Conservation (phyloP, 441 rosid genomes). For the Manihot esculenta region DNA sequence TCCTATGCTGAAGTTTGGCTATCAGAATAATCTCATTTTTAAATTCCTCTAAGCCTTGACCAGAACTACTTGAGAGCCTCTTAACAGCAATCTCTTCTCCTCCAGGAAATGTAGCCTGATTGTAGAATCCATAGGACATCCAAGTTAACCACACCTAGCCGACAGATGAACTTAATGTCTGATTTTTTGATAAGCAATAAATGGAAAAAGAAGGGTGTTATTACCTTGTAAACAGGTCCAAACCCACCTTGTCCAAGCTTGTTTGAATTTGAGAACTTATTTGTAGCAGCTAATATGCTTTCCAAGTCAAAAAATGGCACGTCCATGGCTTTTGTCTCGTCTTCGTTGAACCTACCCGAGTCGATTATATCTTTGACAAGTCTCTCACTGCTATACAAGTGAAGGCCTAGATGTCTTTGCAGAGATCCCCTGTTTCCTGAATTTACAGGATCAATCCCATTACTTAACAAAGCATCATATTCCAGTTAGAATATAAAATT, state of each 20-base stretch:
- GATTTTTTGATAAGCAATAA: neutral
- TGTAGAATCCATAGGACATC: slow-evolving; percentile 1
- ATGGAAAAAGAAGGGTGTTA: too few species aligned
- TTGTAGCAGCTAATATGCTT: slow-evolving; percentile 49
- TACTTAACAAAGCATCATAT: neutral
- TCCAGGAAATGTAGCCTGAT: slow-evolving; percentile 51
- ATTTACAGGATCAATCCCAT: slow-evolving; percentile 5
- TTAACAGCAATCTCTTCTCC: slow-evolving; percentile 62
- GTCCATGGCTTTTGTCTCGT: slow-evolving; percentile 46
- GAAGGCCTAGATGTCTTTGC: slow-evolving; percentile 27
- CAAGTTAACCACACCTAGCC: neutral
- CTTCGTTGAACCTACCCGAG: slow-evolving; percentile 41
- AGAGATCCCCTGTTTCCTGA: slow-evolving; percentile 33
- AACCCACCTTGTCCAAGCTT: slow-evolving; percentile 66
- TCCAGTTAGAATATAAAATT: neutral
- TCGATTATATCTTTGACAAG: slow-evolving; percentile 45
- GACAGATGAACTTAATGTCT: neutral
- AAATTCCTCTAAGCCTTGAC: slow-evolving; percentile 65
- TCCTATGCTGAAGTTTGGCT: slow-evolving; percentile 65
- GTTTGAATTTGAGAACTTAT: slow-evolving; percentile 48
- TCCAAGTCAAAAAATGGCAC: slow-evolving; percentile 51
- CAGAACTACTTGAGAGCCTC: slow-evolving; percentile 50
- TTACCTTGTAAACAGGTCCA: slow-evolving; percentile 63
- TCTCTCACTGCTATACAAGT: slow-evolving; percentile 42
- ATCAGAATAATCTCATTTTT: slow-evolving; percentile 65